phyloP scores from a whole-genome alignment of 176 grass and related monocot species.

The Aegilops longissima region DNA sequence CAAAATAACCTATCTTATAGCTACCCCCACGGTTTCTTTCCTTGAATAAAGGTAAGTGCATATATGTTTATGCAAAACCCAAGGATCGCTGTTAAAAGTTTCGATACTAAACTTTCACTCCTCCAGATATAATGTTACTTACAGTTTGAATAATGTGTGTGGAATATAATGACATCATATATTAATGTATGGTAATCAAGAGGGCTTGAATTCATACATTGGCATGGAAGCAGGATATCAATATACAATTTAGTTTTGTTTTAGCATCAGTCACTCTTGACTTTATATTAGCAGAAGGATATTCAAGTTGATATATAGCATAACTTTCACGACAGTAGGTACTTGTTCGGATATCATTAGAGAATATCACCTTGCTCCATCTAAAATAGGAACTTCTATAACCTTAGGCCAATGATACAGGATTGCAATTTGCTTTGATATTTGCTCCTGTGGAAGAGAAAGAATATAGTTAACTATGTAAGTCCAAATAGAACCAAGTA shows the following conservation, averaged over 20 bases:
- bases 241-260: neutral
- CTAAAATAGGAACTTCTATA: slow-evolving; percentile 86
- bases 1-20: neutral
- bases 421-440: slow-evolving; percentile 78
- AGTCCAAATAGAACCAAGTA: neutral
- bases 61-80: neutral
- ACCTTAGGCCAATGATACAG: slow-evolving; percentile 91
- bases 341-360: neutral
- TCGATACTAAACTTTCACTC: neutral
- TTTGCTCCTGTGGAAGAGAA: slow-evolving; percentile 46
- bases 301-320: neutral
- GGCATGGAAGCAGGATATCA: neutral
- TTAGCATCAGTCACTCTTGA: neutral
- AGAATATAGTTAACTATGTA: slow-evolving; percentile 1
- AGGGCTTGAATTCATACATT: neutral
- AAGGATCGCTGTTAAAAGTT: neutral
- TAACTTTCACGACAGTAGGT: neutral
- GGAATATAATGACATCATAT: neutral
- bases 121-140: neutral
- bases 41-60: neutral
- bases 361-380: slow-evolving; percentile 67
- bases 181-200: neutral
- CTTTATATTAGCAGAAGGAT: neutral
- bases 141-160: neutral
- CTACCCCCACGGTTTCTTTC: neutral